Evolutionary conservation across 106 monocot species (phyloP).

Genomic region (Narthecium ossifragum): DNA sequence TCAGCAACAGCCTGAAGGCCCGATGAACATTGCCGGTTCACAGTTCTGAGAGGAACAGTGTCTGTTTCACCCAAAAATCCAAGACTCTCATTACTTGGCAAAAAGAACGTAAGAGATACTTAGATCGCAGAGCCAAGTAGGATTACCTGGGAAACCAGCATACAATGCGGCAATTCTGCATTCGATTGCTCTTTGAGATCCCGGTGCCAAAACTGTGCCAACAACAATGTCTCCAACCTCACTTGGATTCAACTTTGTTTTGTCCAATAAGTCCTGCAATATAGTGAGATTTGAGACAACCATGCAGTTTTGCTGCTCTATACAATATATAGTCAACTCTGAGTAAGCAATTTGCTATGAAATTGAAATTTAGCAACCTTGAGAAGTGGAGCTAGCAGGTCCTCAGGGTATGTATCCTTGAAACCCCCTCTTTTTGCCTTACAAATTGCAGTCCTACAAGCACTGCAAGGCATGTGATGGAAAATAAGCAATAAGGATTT

Average conservation of each 20-base stretch:
- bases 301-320: too few species aligned
- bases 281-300: neutral
- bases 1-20: constrained; percentile 87
- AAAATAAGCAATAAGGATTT: neutral
- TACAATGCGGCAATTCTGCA: constrained; percentile 86
- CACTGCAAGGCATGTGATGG: constrained; percentile 22
- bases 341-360: too few species aligned
- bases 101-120: too few species aligned
- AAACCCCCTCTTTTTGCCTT: constrained; percentile 76
- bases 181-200: constrained; percentile 78
- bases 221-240: constrained; percentile 94
- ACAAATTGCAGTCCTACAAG: constrained; percentile 80
- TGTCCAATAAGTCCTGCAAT: constrained; percentile 61
- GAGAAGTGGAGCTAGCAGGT: constrained; percentile 66
- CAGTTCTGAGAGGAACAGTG: constrained; percentile 62
- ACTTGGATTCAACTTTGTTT: constrained; percentile 64
- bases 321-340: too few species aligned
- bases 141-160: constrained; percentile 90
- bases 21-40: constrained; percentile 79
- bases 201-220: constrained; percentile 83
- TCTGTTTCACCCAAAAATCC: constrained; percentile 27
- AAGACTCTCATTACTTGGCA: too few species aligned
- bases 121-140: neutral
- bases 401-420: constrained; percentile 77
- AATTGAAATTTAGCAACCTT: constrained; percentile 40